These are phyloP conservation scores for Sclerotinia minor DNA, from an alignment of 2,329 filamentous ascomycete species.

Conservation along the genomic window DNA sequence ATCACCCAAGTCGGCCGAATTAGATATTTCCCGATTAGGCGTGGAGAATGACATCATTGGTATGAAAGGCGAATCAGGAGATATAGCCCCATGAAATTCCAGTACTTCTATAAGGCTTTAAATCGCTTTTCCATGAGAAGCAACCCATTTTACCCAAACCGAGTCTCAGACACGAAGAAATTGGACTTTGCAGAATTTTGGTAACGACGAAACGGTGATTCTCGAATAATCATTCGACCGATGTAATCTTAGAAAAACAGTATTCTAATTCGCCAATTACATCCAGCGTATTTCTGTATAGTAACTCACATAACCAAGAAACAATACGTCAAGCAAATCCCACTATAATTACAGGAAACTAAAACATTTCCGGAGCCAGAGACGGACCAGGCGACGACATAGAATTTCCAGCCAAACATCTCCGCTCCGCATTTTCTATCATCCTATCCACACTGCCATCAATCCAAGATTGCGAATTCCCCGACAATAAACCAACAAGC, in stretches of 20 bases:
- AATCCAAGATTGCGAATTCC: constrained; percentile 9
- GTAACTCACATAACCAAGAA: neutral
- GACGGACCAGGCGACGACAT: neutral
- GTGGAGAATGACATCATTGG: no score
- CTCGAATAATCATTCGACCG: neutral
- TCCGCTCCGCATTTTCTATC: constrained; percentile 9
- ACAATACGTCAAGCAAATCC: neutral
- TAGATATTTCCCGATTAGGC: no score
- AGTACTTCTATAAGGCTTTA: neutral
- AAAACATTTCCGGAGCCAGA: neutral
- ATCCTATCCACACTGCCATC: constrained; percentile 13
- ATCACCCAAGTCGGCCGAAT: neutral
- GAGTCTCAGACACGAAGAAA: no score
- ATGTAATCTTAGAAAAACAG: neutral
- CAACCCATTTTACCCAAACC: neutral
- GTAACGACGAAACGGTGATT: neutral
- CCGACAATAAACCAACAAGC: constrained; percentile 18
- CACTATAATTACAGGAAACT: neutral
- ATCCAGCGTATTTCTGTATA: neutral
- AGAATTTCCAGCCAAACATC: neutral
- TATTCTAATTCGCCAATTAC: neutral
- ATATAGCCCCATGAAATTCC: neutral
- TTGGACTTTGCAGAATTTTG: no score
- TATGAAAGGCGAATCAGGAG: no score
- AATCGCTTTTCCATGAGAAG: neutral